phyloP scores from a whole-genome alignment of 805 yeast genomes.

The Saccharomycopsis lassenensis region DNA sequence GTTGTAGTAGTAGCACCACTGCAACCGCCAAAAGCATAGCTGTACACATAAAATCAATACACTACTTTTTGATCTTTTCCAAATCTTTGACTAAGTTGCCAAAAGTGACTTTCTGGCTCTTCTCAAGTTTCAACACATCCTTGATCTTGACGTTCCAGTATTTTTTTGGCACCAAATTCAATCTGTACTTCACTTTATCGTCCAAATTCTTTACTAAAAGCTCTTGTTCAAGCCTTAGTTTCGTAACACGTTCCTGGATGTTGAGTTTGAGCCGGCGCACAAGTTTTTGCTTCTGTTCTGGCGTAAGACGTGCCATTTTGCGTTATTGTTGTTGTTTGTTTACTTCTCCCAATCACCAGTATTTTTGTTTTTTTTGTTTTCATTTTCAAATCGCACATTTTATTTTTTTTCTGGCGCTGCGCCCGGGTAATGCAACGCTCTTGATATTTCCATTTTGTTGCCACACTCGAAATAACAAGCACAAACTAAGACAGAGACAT shows the following conservation, averaged over 20 bases:
- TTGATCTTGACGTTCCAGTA: constrained; percentile 14
- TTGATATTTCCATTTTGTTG: no score
- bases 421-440: no score
- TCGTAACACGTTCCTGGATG: constrained; percentile 13
- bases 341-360: no score
- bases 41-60: no score
- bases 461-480: not conserved
- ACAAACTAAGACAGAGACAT: constrained; percentile 23
- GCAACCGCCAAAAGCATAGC: no score
- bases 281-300: constrained; percentile 14
- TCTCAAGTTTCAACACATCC: constrained; percentile 14
- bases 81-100: constrained; percentile 3
- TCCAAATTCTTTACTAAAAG: constrained; percentile 7
- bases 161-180: constrained; percentile 16
- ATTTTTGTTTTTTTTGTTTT: no score
- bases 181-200: constrained; percentile 7
- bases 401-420: no score
- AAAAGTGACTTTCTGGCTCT: constrained; percentile 14
- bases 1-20: no score
- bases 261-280: constrained; percentile 11
- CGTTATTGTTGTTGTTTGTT: not conserved
- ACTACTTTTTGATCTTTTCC: no score
- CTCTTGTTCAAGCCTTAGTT: constrained; percentile 12
- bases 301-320: constrained; percentile 11
- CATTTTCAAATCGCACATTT: no score